Evolutionary conservation across 1,284 basidiomycete species (phyloP), one percentile per base, ranked within the genome.

Genomic region (Cryptococcus sp.): DNA sequence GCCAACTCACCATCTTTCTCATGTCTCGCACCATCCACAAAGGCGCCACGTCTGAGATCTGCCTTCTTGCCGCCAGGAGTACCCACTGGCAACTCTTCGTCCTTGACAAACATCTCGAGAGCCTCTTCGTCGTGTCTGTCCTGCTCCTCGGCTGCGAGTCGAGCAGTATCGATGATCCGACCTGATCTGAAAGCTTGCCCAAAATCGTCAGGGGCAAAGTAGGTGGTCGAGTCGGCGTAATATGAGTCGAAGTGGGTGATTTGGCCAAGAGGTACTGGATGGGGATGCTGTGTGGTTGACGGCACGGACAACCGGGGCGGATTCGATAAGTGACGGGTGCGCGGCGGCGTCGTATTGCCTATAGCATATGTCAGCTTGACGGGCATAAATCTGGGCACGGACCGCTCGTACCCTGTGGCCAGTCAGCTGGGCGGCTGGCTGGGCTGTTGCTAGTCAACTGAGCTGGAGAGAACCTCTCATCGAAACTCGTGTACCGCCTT

Each of bases 1-100:
- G 30, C 0, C 16, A 1, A 41, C 67, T 61, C 30, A 69, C 68
- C 65, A 22, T 55, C 62, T 40, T 63, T 64, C 50, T 68, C 62
- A 42, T 55, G 55, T 46, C 51, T 59, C 3, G 50, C 61, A 6
- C 63, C 63, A 47, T 71, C 68, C 5, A 58, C 48, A 0, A 64
- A 51, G 15, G 54, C 57, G 1, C 68, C 69, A 20, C 55, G 42
- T 22, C 64, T 41, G 45, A 63, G 47, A 22, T 65, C 63, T 15
- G 41, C 62, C 52, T 59, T 66, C 51, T 57, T 63, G 0, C 66
- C 66, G 25, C 68, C 68, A 3, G 68, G 70, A 3, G 70, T 71
- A 19, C 68, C 68, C 20, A 35, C 15, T 1, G 68, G 68, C 4
- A 66, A 15, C 20, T 58, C 60, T n/a, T 65, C 57, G 3, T 55